These are phyloP conservation scores for Ganoderma leucocontextum DNA, from an alignment of 1,284 basidiomycete species.

Conservation along the genomic window DNA sequence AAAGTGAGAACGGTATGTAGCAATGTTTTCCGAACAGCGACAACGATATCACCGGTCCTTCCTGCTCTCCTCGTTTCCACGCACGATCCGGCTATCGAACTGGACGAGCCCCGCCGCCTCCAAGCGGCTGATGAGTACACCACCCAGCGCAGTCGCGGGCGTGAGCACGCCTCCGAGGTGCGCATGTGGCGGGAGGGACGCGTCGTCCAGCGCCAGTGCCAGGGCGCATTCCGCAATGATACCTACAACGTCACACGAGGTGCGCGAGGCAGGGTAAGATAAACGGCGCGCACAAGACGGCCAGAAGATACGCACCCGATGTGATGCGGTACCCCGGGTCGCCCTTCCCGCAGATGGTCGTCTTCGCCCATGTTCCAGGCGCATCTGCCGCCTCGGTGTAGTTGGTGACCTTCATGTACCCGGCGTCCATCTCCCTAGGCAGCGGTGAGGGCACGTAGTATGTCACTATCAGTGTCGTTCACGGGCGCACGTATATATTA, in stretches of 20 bases:
- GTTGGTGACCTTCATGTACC: constrained; percentile 65
- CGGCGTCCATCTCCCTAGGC: constrained; percentile 60
- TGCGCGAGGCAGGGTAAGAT: neutral
- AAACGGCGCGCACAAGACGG: neutral
- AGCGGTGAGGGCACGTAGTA: too few relatives aligned
- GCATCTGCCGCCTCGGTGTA: constrained; percentile 56
- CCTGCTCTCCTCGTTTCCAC: constrained; percentile 31
- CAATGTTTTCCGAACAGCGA: neutral
- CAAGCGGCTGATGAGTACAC: constrained; percentile 72
- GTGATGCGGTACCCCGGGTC: constrained; percentile 84
- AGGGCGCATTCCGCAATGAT: constrained; percentile 83
- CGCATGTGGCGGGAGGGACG: constrained; percentile 61
- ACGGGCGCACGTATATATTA: neutral
- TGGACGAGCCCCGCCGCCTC: constrained; percentile 60
- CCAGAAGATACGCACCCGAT: neutral
- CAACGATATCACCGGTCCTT: constrained; percentile 32
- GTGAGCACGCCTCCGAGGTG: constrained; percentile 81
- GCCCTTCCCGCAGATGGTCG: constrained; percentile 67
- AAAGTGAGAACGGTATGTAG: neutral
- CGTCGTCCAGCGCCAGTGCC: constrained; percentile 62
- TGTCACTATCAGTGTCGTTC: neutral
- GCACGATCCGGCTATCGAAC: constrained; percentile 59
- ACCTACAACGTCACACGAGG: neutral
- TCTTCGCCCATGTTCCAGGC: constrained; percentile 65
- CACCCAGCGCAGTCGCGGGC: constrained; percentile 79